These are phyloP conservation scores for Trichosporon asahii DNA, from an alignment of 1,284 basidiomycete species.

Conservation along the genomic window DNA sequence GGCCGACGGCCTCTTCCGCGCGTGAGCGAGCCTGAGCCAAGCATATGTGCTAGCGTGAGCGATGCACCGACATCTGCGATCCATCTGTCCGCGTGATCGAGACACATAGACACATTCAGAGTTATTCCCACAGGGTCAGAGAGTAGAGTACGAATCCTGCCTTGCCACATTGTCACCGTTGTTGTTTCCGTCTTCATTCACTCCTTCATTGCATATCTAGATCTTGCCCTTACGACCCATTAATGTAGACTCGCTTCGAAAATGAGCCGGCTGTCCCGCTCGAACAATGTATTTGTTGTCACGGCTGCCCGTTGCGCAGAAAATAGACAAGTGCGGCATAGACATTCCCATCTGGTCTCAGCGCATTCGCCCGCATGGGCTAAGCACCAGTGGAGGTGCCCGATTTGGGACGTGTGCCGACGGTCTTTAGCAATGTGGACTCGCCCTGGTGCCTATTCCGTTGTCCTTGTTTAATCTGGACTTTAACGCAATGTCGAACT, in stretches of 20 bases:
- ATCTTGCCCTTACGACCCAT: background rate
- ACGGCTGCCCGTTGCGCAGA: background rate
- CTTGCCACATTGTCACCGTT: background rate
- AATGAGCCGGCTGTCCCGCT: background rate
- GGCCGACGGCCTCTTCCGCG: constrained; percentile 27
- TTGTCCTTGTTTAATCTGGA: too few relatives aligned
- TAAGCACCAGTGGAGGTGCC: too few relatives aligned
- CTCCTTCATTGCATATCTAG: background rate
- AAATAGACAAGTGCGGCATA: too few relatives aligned
- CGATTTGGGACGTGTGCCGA: too few relatives aligned
- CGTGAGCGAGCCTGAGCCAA: background rate
- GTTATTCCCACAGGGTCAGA: background rate
- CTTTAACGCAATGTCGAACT: too few relatives aligned
- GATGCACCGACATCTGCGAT: background rate
- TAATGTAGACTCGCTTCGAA: background rate
- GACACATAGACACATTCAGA: background rate
- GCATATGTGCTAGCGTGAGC: background rate
- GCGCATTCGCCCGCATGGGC: too few relatives aligned
- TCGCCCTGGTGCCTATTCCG: too few relatives aligned
- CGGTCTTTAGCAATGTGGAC: too few relatives aligned
- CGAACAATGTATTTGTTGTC: background rate
- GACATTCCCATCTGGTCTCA: too few relatives aligned
- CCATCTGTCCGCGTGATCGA: background rate
- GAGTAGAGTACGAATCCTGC: background rate
- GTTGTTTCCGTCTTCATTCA: background rate